A percentile compares a stretch with the other conserved stretches of the same genome.
These are phyloP conservation scores for Ailanthus altissimus DNA, from an alignment of 345 rosid species.

Conservation along the genomic window DNA sequence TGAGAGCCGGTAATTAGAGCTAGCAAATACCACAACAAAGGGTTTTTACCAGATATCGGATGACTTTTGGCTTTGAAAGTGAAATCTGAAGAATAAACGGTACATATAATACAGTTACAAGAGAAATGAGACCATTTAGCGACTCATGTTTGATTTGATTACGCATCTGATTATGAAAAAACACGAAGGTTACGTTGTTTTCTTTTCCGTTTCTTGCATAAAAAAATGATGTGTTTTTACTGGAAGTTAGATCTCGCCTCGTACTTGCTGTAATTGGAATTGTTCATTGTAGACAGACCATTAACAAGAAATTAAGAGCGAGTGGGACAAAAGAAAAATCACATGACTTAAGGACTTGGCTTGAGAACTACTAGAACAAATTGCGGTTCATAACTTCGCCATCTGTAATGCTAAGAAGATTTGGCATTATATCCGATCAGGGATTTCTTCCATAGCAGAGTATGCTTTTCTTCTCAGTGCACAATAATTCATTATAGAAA, in stretches of 20 bases:
- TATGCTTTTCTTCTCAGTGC: background rate
- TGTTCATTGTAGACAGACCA: background rate
- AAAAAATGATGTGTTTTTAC: background rate
- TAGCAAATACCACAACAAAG: background rate
- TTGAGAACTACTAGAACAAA: background rate
- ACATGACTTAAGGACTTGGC: background rate
- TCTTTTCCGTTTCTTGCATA: background rate
- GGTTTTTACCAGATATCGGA: background rate
- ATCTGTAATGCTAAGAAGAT: background rate
- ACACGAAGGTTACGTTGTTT: background rate
- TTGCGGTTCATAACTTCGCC: background rate
- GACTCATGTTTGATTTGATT: background rate
- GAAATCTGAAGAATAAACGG: background rate
- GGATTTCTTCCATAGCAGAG: constrained; percentile 1
- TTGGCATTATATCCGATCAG: background rate
- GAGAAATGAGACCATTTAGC: background rate
- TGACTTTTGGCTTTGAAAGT: background rate
- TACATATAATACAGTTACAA: background rate
- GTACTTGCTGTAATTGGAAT: background rate
- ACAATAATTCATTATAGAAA: background rate
- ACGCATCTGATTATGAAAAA: background rate
- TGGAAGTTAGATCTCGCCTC: background rate
- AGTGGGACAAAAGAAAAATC: background rate
- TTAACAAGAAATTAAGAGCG: background rate
- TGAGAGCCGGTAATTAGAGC: background rate